phyloP scores from a whole-genome alignment of 768 basidiomycete species.

The Kondoa subrosea region DNA sequence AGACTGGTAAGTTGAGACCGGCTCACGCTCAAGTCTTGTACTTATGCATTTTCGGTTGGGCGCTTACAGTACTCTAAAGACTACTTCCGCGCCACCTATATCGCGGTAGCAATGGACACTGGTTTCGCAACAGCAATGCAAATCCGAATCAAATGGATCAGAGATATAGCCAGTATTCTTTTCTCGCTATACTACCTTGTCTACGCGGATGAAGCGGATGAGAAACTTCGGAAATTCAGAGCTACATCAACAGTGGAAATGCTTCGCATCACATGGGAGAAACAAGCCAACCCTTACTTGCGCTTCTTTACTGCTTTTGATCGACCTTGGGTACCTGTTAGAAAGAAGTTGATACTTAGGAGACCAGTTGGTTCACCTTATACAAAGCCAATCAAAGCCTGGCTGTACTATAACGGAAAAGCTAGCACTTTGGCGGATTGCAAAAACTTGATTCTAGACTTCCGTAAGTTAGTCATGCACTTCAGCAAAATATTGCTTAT shows the following conservation, averaged over 20 bases:
- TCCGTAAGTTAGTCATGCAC: neutral
- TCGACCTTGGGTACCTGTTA: slow-evolving; percentile 47
- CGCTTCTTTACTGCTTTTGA: slow-evolving; percentile 43
- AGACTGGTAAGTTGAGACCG: slow-evolving; percentile 47
- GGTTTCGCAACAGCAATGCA: slow-evolving; percentile 92
- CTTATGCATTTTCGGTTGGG: neutral
- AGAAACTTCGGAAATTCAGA: slow-evolving; percentile 85
- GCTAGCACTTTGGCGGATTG: neutral
- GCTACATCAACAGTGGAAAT: slow-evolving; percentile 92
- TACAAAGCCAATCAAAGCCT: slow-evolving; percentile 11
- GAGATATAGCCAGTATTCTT: slow-evolving; percentile 65
- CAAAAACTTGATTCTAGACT: slow-evolving; percentile 2
- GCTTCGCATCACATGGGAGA: slow-evolving; percentile 91
- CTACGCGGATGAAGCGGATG: slow-evolving; percentile 79
- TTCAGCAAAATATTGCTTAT: slow-evolving; percentile 34
- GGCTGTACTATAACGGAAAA: neutral
- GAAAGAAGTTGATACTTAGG: slow-evolving; percentile 62
- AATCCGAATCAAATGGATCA: slow-evolving; percentile 77
- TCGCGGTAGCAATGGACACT: slow-evolving; percentile 57
- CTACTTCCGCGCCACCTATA: slow-evolving; percentile 67
- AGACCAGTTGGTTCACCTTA: slow-evolving; percentile 61
- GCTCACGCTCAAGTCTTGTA: neutral
- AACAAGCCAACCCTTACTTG: slow-evolving; percentile 80
- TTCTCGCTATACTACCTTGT: slow-evolving; percentile 73
- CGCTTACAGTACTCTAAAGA: slow-evolving; percentile 21